A percentile compares a stretch with the other conserved stretches of the same genome.
Conservation (phyloP, 78 protist genomes). For the Dictyostelium purpureum region DNA sequence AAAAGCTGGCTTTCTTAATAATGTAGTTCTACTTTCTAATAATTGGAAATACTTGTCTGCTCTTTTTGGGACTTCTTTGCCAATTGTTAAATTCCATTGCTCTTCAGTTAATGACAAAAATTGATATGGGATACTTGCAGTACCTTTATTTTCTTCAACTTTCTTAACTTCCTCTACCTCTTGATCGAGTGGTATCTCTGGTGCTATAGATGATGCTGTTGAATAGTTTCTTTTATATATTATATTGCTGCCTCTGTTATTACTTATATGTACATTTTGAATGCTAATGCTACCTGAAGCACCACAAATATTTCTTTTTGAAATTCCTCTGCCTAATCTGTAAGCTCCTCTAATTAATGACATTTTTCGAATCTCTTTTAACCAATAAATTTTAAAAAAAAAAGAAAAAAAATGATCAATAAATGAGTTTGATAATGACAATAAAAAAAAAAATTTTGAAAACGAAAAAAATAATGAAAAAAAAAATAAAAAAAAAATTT, state of each 20-base stretch:
- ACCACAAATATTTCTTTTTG: neutral
- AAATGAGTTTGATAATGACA: neutral
- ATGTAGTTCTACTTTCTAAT: slow-evolving; percentile 37
- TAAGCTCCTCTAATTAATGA: slow-evolving; percentile 2
- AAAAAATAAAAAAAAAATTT: slow-evolving; percentile 8
- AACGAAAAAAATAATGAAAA: neutral
- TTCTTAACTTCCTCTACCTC: neutral
- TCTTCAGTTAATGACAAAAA: slow-evolving; percentile 47
- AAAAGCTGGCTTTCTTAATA: slow-evolving; percentile 61
- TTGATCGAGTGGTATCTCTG: neutral
- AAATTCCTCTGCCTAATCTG: neutral
- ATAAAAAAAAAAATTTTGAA: neutral
- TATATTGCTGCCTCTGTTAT: neutral
- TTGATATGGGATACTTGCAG: slow-evolving; percentile 46
- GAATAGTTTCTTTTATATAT: neutral
- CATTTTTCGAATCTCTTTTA: too few species aligned
- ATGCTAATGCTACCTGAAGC: neutral
- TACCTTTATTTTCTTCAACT: neutral
- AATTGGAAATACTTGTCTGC: slow-evolving; percentile 1
- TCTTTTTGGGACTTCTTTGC: neutral
- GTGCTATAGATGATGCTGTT: neutral
- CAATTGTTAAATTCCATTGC: slow-evolving; percentile 50
- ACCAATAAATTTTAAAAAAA: too few species aligned
- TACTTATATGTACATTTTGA: neutral
- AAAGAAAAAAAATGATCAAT: neutral